phyloP scores from a whole-genome alignment of 192 early-diverging fungal species.

The Bifiguratus adelaidae region DNA sequence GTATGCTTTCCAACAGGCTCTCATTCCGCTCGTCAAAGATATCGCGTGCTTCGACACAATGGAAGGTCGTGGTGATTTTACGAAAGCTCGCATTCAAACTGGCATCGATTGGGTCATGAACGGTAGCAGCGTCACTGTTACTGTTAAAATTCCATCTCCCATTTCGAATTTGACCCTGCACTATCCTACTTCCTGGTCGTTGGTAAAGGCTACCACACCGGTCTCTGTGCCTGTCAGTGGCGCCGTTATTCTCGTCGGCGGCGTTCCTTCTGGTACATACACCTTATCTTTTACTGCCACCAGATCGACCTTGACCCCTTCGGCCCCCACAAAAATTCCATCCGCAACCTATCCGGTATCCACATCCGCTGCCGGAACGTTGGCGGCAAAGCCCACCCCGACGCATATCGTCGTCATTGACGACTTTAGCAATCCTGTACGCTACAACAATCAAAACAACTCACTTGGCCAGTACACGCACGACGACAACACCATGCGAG shows the following conservation, averaged over 20 bases:
- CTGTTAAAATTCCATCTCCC: slow-evolving; percentile 1
- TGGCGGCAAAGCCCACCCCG: slow-evolving; percentile 5
- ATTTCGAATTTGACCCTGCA: slow-evolving; percentile 10
- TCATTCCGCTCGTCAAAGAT: neutral
- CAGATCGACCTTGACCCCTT: neutral
- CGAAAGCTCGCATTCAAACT: slow-evolving; percentile 2
- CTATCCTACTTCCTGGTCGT: slow-evolving; percentile 9
- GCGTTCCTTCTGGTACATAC: slow-evolving; percentile 4
- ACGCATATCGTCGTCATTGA: neutral
- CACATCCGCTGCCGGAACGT: neutral
- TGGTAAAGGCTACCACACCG: slow-evolving; percentile 3
- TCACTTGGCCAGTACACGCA: neutral
- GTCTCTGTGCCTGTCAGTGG: slow-evolving; percentile 1
- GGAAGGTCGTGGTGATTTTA: slow-evolving; percentile 12
- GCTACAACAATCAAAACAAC: slow-evolving; percentile 8
- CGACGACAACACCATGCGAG: slow-evolving; percentile 6
- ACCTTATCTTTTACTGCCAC: slow-evolving; percentile 6
- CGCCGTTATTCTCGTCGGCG: slow-evolving; percentile 5
- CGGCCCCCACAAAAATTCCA: slow-evolving; percentile 1
- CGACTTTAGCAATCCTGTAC: slow-evolving; percentile 7
- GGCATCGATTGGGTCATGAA: slow-evolving; percentile 8
- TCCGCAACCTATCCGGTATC: slow-evolving; percentile 4
- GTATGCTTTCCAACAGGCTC: slow-evolving; percentile 9
- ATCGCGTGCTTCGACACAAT: slow-evolving; percentile 11
- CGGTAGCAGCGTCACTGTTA: slow-evolving; percentile 3